These are phyloP conservation scores for Naegleria lovaniensis DNA, from an alignment of 208 protist genomes.

Conservation along the genomic window DNA sequence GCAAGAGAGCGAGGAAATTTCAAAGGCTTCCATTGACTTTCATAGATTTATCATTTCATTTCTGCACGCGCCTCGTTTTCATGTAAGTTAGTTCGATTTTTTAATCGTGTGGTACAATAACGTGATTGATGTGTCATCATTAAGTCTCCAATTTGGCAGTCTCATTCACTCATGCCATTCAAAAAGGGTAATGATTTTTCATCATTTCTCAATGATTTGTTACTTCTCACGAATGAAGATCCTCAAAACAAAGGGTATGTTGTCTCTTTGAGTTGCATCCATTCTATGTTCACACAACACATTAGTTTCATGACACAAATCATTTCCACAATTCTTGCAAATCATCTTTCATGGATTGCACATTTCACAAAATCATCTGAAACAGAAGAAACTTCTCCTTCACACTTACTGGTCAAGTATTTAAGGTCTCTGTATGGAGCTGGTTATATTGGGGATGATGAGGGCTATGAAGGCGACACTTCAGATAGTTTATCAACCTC, in stretches of 20 bases:
- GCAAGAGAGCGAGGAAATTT: not conserved
- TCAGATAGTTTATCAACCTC: not conserved
- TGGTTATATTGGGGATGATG: not conserved
- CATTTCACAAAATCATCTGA: not conserved
- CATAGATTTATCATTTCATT: conserved; percentile 12
- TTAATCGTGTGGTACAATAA: too few relatives aligned
- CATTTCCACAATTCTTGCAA: not conserved
- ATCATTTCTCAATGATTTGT: not conserved
- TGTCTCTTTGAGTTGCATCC: too few relatives aligned
- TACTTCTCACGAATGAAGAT: not conserved
- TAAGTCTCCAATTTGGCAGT: not conserved
- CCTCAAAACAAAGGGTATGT: too few relatives aligned
- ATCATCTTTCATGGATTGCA: not conserved
- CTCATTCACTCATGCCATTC: not conserved
- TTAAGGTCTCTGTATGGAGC: not conserved
- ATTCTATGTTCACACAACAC: not conserved
- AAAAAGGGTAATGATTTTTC: not conserved
- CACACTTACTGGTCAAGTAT: not conserved
- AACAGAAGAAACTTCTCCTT: not conserved
- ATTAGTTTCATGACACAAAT: not conserved
- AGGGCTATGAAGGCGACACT: too few relatives aligned
- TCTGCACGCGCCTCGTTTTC: not conserved
- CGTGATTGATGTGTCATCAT: too few relatives aligned
- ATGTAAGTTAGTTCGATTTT: not conserved
- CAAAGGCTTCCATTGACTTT: not conserved